These are phyloP conservation scores for Luvunga scandens DNA, from an alignment of 345 rosid species.

Conservation along the genomic window DNA sequence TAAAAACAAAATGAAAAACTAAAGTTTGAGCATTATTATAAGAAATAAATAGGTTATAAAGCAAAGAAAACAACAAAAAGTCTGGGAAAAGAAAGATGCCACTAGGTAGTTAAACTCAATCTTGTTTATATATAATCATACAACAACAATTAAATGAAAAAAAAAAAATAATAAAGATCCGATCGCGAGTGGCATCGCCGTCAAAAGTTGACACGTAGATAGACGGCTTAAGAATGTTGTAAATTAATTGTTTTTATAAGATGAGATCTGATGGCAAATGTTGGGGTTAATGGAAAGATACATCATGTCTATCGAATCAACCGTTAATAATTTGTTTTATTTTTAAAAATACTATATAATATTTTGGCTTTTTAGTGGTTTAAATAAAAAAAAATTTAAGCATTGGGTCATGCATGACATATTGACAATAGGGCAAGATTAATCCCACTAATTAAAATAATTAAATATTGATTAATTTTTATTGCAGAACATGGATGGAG, in stretches of 20 bases:
- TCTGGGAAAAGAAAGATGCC: neutral
- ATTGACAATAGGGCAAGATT: neutral
- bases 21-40: too few relatives aligned
- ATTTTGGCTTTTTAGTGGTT: neutral
- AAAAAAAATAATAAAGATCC: neutral
- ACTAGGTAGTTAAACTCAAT: neutral
- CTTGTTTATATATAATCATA: neutral
- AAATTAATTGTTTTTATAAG: neutral
- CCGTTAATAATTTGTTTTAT: neutral
- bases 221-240: neutral
- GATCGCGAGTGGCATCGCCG: neutral
- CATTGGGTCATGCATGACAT: slow-evolving; percentile 23
- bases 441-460: neutral
- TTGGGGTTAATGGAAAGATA: neutral
- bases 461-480: neutral
- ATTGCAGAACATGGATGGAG: neutral
- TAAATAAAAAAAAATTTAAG: neutral
- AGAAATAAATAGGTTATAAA: neutral
- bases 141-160: neutral
- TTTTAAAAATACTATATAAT: neutral
- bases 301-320: neutral
- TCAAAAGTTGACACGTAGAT: slow-evolving; percentile 7
- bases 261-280: neutral
- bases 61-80: neutral
- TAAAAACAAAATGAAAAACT: neutral